phyloP scores from a whole-genome alignment of 495 filamentous ascomycete genomes.

The Aspergillus campestris region DNA sequence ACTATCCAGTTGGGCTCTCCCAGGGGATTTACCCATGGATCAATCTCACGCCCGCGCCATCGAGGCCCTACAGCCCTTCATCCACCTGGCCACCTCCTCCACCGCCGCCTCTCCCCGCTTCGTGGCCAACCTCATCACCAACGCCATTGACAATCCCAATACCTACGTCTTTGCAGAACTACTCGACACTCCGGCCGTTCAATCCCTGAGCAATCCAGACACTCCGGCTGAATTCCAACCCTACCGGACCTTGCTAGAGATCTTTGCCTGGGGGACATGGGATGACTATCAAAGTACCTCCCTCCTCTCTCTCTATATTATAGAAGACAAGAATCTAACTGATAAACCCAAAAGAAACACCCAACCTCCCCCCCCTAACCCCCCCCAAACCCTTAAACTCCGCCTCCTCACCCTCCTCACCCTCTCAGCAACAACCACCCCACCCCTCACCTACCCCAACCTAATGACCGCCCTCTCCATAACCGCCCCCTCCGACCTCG shows the following conservation, averaged over 20 bases:
- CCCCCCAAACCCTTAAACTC: conserved; percentile 73
- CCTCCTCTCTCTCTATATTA: conserved; percentile 5
- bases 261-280: conserved; percentile 93
- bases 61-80: conserved; percentile 80
- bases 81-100: conserved; percentile 71
- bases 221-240: conserved; percentile 39
- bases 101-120: conserved; percentile 70
- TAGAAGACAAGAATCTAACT: not conserved
- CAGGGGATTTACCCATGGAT: conserved; percentile 66
- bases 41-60: conserved; percentile 66
- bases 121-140: conserved; percentile 74
- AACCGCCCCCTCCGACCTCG: conserved; percentile 59
- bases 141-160: conserved; percentile 79
- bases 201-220: conserved; percentile 50
- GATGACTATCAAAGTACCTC: conserved; percentile 56
- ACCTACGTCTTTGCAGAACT: conserved; percentile 95
- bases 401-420: conserved; percentile 83
- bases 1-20: too few relatives aligned
- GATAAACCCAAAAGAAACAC: conserved; percentile 15
- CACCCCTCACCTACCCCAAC: conserved; percentile 57
- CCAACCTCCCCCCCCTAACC: conserved; percentile 62
- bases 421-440: conserved; percentile 52
- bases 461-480: conserved; percentile 63
- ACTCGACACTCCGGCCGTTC: conserved; percentile 71
- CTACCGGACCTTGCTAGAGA: conserved; percentile 69